phyloP scores from a whole-genome alignment of 2,329 filamentous ascomycete species.

The Scedosporium apiospermum region DNA sequence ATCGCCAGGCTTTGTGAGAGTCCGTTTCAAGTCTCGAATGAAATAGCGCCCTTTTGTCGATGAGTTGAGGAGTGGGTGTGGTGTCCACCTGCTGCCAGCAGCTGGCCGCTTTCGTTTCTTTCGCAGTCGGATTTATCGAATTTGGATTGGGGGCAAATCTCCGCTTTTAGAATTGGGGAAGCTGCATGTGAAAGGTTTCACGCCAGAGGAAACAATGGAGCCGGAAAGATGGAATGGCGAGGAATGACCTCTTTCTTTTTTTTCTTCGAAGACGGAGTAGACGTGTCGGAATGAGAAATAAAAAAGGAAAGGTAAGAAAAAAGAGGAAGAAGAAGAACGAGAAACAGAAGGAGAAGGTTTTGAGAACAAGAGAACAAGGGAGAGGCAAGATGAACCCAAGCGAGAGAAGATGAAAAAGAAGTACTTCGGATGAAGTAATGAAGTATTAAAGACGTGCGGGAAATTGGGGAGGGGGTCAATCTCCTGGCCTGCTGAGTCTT shows the following conservation, averaged over 20 bases:
- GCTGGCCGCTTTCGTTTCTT: neutral
- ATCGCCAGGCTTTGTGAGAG: neutral
- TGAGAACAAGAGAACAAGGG: neutral
- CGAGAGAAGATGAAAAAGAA: neutral
- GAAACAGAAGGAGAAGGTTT: neutral
- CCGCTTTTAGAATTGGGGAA: neutral
- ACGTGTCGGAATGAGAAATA: neutral
- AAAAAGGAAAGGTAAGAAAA: neutral
- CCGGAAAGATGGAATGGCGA: neutral
- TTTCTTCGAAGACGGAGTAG: neutral
- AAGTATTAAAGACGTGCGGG: neutral
- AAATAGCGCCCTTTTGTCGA: neutral
- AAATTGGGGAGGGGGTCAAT: neutral
- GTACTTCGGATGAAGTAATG: no score
- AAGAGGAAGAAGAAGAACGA: neutral
- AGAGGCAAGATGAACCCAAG: no score
- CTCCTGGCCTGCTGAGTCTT: neutral
- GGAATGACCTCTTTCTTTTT: no score
- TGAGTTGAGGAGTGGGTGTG: neutral
- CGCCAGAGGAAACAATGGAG: neutral
- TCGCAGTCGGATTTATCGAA: neutral
- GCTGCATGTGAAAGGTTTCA: no score
- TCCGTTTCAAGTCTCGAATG: neutral
- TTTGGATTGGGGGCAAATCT: neutral
- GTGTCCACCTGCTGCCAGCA: neutral